Evolutionary conservation across 306 rosid species (phyloP).

Genomic region (Cicer arietinum): DNA sequence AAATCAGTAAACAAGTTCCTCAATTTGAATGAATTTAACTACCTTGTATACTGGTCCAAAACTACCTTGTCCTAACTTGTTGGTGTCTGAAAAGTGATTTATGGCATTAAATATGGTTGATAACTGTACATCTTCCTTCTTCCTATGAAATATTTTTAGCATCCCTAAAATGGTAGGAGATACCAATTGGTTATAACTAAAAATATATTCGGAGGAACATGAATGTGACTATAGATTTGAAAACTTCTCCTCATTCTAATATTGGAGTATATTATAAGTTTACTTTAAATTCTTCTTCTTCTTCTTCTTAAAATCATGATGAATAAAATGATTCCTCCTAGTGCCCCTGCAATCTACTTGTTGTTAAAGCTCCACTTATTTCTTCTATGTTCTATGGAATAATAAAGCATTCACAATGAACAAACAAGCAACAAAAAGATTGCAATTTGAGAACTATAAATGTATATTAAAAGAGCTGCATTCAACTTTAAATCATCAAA

Average conservation of each 20-base stretch:
- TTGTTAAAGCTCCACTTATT: background rate
- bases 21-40: background rate
- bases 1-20: background rate
- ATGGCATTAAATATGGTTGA: constrained; percentile 8
- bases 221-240: no score
- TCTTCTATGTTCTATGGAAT: background rate
- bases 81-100: background rate
- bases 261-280: background rate
- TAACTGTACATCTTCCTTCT: constrained; percentile 2
- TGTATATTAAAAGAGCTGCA: no score
- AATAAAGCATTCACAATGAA: background rate
- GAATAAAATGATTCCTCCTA: constrained; percentile 5
- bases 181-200: background rate
- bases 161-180: background rate
- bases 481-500: no score
- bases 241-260: no score
- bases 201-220: background rate
- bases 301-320: constrained; percentile 1
- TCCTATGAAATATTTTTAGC: background rate
- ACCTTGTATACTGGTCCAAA: constrained; percentile 30
- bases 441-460: no score
- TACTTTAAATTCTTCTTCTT: background rate
- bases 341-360: constrained; percentile 14
- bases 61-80: constrained; percentile 24
- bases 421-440: background rate